Evolutionary conservation across 2,329 filamentous ascomycete species (phyloP).

Genomic region (Eutypella sp.): DNA sequence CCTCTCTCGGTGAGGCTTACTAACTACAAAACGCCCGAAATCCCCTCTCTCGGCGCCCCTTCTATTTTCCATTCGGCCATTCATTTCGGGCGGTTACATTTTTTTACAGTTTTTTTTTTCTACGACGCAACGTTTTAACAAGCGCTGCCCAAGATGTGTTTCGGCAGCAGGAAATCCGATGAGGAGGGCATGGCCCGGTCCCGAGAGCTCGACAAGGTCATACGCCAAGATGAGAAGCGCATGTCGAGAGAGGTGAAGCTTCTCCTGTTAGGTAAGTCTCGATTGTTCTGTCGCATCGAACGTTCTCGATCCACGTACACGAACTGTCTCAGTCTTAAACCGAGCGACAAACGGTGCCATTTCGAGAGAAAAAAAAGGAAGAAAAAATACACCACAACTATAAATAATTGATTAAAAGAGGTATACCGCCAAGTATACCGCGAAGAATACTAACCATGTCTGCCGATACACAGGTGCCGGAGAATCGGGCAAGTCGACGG

Average conservation of each 20-base stretch:
- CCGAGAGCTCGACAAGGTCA: constrained; percentile 77
- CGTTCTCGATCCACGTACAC: background rate
- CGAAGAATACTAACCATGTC: background rate
- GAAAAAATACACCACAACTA: background rate
- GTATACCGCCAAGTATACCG: no score
- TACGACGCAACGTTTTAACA: background rate
- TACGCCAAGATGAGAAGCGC: constrained; percentile 83
- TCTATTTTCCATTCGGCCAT: background rate
- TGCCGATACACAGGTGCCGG: constrained; percentile 66
- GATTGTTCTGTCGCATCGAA: constrained; percentile 2
- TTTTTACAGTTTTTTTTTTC: no score
- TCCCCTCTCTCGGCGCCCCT: background rate
- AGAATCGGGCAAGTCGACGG: constrained; percentile 93
- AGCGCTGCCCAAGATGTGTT: constrained; percentile 50
- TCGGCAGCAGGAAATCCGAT: constrained; percentile 50
- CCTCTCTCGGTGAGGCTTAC: background rate
- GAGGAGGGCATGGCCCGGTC: constrained; percentile 50
- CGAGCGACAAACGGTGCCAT: background rate
- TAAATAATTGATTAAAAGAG: constrained; percentile 6
- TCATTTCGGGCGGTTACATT: no score
- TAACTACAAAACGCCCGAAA: background rate
- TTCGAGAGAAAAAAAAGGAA: background rate
- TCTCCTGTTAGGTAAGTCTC: constrained; percentile 64
- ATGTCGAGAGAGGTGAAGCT: constrained; percentile 89
- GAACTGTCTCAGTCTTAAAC: constrained; percentile 10